These are phyloP conservation scores for Plasmodium inui DNA, from an alignment of 169 alveolate genomes.

Conservation along the genomic window DNA sequence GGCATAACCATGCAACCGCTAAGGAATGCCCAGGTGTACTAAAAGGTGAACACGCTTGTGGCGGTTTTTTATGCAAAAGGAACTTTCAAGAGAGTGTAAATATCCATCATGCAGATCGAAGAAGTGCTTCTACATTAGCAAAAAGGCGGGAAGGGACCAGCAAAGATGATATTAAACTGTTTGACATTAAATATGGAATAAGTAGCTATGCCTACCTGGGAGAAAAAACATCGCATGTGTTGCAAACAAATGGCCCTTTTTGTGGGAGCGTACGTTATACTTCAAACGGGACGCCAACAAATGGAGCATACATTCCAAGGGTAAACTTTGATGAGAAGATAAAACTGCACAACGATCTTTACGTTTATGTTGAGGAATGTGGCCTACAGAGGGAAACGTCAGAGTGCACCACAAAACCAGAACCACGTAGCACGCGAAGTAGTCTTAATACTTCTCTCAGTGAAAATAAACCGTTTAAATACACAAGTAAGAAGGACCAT, in stretches of 20 bases:
- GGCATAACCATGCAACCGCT: not conserved
- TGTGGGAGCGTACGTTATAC: not conserved
- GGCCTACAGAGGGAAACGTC: not conserved
- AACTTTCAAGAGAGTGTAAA: not conserved
- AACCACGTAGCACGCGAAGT: not conserved
- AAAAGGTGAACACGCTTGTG: not conserved
- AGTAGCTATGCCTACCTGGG: not conserved
- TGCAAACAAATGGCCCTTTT: not conserved
- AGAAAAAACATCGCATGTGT: not conserved
- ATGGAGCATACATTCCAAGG: not conserved
- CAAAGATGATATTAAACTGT: not conserved
- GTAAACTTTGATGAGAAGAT: not conserved
- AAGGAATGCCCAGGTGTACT: not conserved
- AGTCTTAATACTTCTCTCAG: not conserved
- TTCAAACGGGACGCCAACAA: not conserved
- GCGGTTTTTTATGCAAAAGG: not conserved
- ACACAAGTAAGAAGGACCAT: not conserved
- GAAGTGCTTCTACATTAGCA: not conserved
- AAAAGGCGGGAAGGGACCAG: not conserved
- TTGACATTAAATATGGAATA: not conserved
- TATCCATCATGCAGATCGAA: not conserved
- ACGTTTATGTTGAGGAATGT: not conserved
- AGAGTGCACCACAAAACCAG: not conserved
- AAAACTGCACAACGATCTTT: not conserved
- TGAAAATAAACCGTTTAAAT: not conserved